Evolutionary conservation across 1,284 basidiomycete species (phyloP).

Genomic region (Austropuccinia psidii): DNA sequence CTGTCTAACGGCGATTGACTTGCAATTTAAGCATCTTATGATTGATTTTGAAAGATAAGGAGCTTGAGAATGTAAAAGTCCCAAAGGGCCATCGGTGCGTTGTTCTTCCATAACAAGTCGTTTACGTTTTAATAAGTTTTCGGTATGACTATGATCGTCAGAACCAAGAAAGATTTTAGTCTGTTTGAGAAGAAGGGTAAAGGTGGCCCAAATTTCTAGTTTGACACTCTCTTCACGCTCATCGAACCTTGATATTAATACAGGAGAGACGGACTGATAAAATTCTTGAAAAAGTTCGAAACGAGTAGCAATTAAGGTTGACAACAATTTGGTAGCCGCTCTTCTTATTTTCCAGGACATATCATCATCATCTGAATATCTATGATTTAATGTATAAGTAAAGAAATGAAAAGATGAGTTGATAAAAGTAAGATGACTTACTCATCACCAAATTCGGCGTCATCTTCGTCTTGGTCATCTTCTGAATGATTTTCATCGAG

Average conservation of each 20-base stretch:
- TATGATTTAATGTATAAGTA: slow-evolving; percentile 45
- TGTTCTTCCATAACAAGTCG: slow-evolving; percentile 12
- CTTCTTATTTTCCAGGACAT: slow-evolving; percentile 97
- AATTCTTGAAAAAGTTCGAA: slow-evolving; percentile 72
- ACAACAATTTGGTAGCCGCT: slow-evolving; percentile 79
- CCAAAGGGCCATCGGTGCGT: slow-evolving; percentile 27
- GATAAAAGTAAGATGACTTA: slow-evolving; percentile 46
- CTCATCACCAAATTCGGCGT: slow-evolving; percentile 69
- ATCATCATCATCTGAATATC: slow-evolving; percentile 96
- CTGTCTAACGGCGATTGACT: slow-evolving; percentile 73
- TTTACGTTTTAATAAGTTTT: slow-evolving; percentile 34
- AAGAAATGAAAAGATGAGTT: not conserved
- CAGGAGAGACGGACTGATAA: slow-evolving; percentile 74
- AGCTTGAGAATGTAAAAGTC: slow-evolving; percentile 63
- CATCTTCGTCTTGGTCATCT: slow-evolving; percentile 56
- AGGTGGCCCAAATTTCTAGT: slow-evolving; percentile 85
- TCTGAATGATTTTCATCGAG: slow-evolving; percentile 58
- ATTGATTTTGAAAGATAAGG: slow-evolving; percentile 70
- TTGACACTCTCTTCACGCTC: slow-evolving; percentile 94
- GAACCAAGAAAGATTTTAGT: slow-evolving; percentile 55
- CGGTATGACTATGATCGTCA: slow-evolving; percentile 29
- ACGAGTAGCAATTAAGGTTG: slow-evolving; percentile 74
- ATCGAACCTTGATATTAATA: slow-evolving; percentile 78
- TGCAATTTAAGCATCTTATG: slow-evolving; percentile 73
- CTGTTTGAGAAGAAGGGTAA: slow-evolving; percentile 69